These are phyloP conservation scores for Chlamydomonas applanata DNA, from an alignment of 139 green algal genomes.

Conservation along the genomic window DNA sequence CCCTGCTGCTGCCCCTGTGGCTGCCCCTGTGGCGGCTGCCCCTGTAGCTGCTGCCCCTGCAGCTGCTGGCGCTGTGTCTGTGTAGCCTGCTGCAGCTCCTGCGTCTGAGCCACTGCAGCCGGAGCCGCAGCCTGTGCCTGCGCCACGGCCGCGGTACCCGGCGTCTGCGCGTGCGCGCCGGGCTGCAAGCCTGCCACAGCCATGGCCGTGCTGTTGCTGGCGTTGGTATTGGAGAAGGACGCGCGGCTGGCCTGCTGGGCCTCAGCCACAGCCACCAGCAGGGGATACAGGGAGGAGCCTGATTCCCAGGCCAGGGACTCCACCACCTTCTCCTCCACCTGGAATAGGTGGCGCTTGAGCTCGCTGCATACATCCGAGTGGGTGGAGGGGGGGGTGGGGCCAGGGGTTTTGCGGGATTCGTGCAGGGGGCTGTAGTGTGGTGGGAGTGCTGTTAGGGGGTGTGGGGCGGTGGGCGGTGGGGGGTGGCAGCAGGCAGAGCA, in stretches of 20 bases:
- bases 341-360: constrained; percentile 71
- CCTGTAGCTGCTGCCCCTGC: too few species aligned
- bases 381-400: too few species aligned
- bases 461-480: too few species aligned
- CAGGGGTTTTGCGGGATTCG: too few species aligned
- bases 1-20: neutral
- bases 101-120: neutral
- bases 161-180: neutral
- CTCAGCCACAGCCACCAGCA: constrained; percentile 21
- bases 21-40: constrained; percentile 3
- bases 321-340: constrained; percentile 72
- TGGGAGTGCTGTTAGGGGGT: too few species aligned
- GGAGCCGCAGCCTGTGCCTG: neutral
- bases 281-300: constrained; percentile 61
- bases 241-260: constrained; percentile 20
- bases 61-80: too few species aligned
- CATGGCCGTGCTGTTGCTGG: neutral
- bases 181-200: neutral
- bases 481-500: too few species aligned
- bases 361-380: constrained; percentile 46
- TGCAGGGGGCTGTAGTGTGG: too few species aligned
- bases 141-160: neutral
- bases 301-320: constrained; percentile 70
- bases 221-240: neutral
- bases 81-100: neutral